Evolutionary conservation across 1,284 basidiomycete genomes (phyloP).

Genomic region (Ceratobasidium sp.): DNA sequence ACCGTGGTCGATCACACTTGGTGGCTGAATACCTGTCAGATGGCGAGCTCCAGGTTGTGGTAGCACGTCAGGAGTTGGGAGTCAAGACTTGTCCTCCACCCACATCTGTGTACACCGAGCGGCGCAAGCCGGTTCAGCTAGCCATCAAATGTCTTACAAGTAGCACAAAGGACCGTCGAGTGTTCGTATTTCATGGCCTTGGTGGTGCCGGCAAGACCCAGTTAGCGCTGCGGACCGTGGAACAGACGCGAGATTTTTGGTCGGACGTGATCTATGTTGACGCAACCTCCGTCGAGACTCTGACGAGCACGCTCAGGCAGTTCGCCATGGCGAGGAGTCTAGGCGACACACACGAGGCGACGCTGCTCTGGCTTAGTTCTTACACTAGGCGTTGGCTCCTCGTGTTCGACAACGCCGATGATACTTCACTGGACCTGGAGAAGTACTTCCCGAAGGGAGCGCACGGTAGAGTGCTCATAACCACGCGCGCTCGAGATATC

Average conservation of each 20-base stretch:
- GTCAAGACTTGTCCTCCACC: conserved; percentile 9
- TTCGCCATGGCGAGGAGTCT: neutral
- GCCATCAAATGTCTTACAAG: neutral
- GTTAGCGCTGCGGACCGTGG: neutral
- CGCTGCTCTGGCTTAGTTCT: conserved; percentile 29
- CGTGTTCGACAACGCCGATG: conserved; percentile 46
- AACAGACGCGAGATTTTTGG: conserved; percentile 5
- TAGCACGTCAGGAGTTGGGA: neutral
- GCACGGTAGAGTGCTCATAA: conserved; percentile 24
- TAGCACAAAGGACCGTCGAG: neutral
- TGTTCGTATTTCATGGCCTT: conserved; percentile 32
- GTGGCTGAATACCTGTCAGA: neutral
- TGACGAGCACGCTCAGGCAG: neutral
- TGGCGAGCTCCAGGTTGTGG: neutral
- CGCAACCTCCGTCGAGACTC: conserved; percentile 13
- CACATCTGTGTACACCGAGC: neutral
- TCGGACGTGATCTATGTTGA: conserved; percentile 36
- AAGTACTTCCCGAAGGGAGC: conserved; percentile 14
- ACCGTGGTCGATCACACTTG: neutral
- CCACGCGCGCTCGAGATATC: conserved; percentile 21
- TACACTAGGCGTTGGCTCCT: conserved; percentile 31
- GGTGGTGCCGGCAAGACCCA: conserved; percentile 45
- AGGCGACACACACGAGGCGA: conserved; percentile 12
- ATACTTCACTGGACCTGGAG: neutral
- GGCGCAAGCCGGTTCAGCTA: neutral